phyloP scores from a whole-genome alignment of 2,329 filamentous ascomycete genomes.

The Dryadomyces quercivorus region DNA sequence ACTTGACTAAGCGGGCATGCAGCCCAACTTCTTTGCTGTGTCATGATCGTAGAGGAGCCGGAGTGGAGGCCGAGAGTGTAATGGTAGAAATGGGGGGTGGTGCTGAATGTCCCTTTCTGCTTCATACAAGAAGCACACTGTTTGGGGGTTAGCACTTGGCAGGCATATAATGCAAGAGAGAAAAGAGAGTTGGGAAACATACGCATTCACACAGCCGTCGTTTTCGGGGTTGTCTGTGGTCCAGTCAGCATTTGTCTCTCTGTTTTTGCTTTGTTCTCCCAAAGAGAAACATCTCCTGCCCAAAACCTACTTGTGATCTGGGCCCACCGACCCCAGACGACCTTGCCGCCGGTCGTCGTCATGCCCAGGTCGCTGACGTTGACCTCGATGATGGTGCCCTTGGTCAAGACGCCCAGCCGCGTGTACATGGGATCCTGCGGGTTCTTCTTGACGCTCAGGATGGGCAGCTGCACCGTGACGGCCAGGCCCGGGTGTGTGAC shows the following conservation, averaged over 20 bases:
- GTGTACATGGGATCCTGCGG: slow-evolving; percentile 83
- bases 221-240: slow-evolving; percentile 13
- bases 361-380: slow-evolving; percentile 87
- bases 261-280: too few species aligned
- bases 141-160: not conserved
- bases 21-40: too few species aligned
- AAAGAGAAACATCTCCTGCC: not conserved
- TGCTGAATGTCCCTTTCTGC: not conserved
- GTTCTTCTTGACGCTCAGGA: slow-evolving; percentile 61
- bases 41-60: not conserved
- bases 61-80: not conserved
- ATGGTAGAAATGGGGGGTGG: not conserved
- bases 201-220: slow-evolving; percentile 14
- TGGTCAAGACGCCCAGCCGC: slow-evolving; percentile 68
- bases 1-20: not conserved
- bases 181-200: not conserved
- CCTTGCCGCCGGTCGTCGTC: slow-evolving; percentile 83
- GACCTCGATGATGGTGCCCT: slow-evolving; percentile 72
- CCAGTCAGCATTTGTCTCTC: not conserved
- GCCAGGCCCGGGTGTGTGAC: slow-evolving; percentile 31
- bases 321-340: slow-evolving; percentile 81
- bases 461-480: slow-evolving; percentile 70
- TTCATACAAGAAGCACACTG: slow-evolving; percentile 6
- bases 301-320: slow-evolving; percentile 40
- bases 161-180: not conserved